Evolutionary conservation across 2,329 filamentous ascomycete genomes (phyloP).

Genomic region (Fusarium kyushuense): DNA sequence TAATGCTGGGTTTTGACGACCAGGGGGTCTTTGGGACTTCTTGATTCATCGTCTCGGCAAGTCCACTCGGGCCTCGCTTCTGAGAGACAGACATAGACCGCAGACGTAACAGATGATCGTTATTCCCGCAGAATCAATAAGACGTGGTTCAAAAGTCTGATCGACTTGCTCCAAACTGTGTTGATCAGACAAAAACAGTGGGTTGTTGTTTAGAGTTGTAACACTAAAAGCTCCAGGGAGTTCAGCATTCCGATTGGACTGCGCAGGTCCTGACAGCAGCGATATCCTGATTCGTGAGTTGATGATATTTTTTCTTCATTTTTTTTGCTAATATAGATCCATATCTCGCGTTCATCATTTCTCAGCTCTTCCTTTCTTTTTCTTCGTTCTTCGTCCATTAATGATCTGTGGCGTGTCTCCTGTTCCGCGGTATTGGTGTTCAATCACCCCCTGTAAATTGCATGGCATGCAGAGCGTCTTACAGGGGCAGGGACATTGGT

Average conservation of each 20-base stretch:
- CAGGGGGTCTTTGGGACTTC: not conserved
- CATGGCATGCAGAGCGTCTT: not conserved
- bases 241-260: not conserved
- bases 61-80: not conserved
- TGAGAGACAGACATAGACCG: not conserved
- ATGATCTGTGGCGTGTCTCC: not conserved
- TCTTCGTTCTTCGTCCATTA: not conserved
- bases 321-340: too few relatives aligned
- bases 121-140: not conserved
- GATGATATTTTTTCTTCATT: not conserved
- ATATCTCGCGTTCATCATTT: not conserved
- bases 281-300: not conserved
- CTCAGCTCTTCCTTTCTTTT: not conserved
- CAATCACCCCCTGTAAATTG: not conserved
- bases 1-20: not conserved
- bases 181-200: not conserved
- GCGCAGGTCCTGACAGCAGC: not conserved
- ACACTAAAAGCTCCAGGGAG: not conserved
- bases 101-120: not conserved
- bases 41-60: not conserved
- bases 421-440: slow-evolving; percentile 9
- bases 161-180: not conserved
- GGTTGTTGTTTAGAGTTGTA: not conserved
- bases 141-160: not conserved
- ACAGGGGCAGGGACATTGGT: not conserved